Conservation (phyloP, 1,139 yeast genomes). For the Blastobotrys petasosporus region DNA sequence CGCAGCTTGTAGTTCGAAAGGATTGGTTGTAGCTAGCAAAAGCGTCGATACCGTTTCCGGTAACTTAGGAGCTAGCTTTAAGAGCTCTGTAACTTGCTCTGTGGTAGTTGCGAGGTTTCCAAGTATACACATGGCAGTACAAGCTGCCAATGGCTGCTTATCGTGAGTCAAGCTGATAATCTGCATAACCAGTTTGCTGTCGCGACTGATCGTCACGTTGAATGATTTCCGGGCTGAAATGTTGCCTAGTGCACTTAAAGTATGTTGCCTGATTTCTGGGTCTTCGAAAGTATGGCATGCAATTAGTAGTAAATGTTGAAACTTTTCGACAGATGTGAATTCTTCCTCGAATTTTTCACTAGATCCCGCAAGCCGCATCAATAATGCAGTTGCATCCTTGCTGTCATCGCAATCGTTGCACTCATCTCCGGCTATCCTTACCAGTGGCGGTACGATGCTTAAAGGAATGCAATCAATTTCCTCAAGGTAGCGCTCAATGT, state of each 20-base stretch:
- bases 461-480: no score
- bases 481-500: no score
- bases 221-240: constrained; percentile 21
- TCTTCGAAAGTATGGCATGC: constrained; percentile 21
- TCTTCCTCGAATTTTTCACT: constrained; percentile 11
- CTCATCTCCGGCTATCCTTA: neutral
- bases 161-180: constrained; percentile 5
- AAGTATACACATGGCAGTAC: constrained; percentile 20
- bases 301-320: constrained; percentile 11
- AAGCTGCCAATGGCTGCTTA: constrained; percentile 13
- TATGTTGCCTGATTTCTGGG: constrained; percentile 13
- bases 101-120: constrained; percentile 21
- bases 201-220: constrained; percentile 10
- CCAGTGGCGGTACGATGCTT: no score
- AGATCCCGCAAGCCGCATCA: constrained; percentile 13
- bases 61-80: constrained; percentile 14
- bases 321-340: constrained; percentile 6
- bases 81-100: constrained; percentile 14
- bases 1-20: constrained; percentile 25
- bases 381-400: constrained; percentile 10
- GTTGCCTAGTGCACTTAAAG: constrained; percentile 18
- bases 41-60: constrained; percentile 10
- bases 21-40: constrained; percentile 12
- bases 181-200: constrained; percentile 12
- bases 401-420: constrained; percentile 8